Conservation (phyloP, 495 filamentous ascomycete genomes). For the Glonium stellatum region DNA sequence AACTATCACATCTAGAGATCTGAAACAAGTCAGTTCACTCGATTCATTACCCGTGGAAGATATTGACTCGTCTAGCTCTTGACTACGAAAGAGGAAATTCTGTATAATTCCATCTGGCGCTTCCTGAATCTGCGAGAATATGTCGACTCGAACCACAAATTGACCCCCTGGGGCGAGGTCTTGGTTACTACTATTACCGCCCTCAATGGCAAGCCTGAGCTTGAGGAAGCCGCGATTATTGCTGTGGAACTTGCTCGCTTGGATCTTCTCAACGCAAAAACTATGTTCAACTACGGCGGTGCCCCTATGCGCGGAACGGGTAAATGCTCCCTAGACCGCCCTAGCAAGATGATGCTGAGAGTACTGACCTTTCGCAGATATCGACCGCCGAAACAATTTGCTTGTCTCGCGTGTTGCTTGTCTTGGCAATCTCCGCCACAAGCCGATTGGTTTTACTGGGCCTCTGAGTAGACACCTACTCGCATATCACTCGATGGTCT, state of each 20-base stretch:
- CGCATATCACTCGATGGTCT: slow-evolving; percentile 75
- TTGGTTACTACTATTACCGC: slow-evolving; percentile 60
- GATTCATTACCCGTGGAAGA: neutral
- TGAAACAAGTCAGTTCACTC: slow-evolving; percentile 31
- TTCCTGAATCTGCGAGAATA: slow-evolving; percentile 87
- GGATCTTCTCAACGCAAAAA: slow-evolving; percentile 45
- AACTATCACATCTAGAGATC: slow-evolving; percentile 49
- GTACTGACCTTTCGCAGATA: slow-evolving; percentile 41
- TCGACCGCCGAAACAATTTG: slow-evolving; percentile 49
- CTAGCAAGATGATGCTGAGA: slow-evolving; percentile 36
- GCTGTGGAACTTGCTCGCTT: slow-evolving; percentile 26
- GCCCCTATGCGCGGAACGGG: slow-evolving; percentile 27
- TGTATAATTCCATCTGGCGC: slow-evolving; percentile 72
- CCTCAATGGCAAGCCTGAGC: slow-evolving; percentile 42
- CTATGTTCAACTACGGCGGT: slow-evolving; percentile 45
- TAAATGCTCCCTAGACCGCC: slow-evolving; percentile 1
- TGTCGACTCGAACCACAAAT: slow-evolving; percentile 67
- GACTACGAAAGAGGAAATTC: slow-evolving; percentile 52
- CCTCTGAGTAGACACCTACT: slow-evolving; percentile 86
- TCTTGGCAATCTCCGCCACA: slow-evolving; percentile 72
- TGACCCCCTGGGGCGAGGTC: slow-evolving; percentile 79
- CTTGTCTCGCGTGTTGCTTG: slow-evolving; percentile 80
- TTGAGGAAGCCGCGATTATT: slow-evolving; percentile 33
- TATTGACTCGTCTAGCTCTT: slow-evolving; percentile 14
- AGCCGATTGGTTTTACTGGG: slow-evolving; percentile 84